These are phyloP conservation scores for Nymphaea thermarum DNA, from an alignment of 164 flowering plant species.

Conservation along the genomic window DNA sequence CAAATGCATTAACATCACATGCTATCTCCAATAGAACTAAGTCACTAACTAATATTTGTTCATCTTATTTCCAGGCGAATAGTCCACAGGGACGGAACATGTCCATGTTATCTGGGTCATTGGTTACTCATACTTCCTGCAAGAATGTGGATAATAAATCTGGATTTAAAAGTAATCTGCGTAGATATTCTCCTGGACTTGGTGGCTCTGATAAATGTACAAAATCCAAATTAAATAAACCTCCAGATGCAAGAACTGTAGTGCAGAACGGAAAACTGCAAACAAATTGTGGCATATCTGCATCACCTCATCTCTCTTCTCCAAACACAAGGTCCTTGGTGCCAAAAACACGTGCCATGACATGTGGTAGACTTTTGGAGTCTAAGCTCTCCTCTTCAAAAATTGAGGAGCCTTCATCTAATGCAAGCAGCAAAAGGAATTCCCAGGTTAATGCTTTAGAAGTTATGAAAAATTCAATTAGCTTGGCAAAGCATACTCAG, in stretches of 20 bases:
- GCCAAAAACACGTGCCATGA: slow-evolving; percentile 5
- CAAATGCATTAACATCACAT: no score
- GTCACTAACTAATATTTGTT: neutral
- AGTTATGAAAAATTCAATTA: slow-evolving; percentile 2
- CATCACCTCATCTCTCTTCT: neutral
- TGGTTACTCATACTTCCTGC: slow-evolving; percentile 15
- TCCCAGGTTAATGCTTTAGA: slow-evolving; percentile 8
- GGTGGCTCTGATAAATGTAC: slow-evolving; percentile 16
- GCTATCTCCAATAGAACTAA: neutral
- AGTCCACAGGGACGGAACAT: neutral
- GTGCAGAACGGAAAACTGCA: slow-evolving; percentile 8
- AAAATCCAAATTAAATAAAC: slow-evolving; percentile 22
- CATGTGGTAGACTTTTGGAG: slow-evolving; percentile 8
- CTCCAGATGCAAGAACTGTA: slow-evolving; percentile 17
- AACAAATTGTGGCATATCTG: slow-evolving; percentile 7
- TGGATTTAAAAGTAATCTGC: slow-evolving; percentile 10
- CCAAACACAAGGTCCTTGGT: slow-evolving; percentile 14
- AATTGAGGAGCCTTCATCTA: slow-evolving; percentile 11
- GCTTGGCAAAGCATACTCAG: slow-evolving; percentile 1
- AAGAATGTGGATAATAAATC: slow-evolving; percentile 18
- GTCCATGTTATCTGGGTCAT: slow-evolving; percentile 13
- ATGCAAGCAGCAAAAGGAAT: slow-evolving; percentile 4
- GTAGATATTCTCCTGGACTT: slow-evolving; percentile 10
- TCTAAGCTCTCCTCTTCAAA: slow-evolving; percentile 7
- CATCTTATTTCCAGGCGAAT: neutral